Base-by-base conservation (phyloP, 1,139 yeast genomes). In the Pichia sp. region DNA sequence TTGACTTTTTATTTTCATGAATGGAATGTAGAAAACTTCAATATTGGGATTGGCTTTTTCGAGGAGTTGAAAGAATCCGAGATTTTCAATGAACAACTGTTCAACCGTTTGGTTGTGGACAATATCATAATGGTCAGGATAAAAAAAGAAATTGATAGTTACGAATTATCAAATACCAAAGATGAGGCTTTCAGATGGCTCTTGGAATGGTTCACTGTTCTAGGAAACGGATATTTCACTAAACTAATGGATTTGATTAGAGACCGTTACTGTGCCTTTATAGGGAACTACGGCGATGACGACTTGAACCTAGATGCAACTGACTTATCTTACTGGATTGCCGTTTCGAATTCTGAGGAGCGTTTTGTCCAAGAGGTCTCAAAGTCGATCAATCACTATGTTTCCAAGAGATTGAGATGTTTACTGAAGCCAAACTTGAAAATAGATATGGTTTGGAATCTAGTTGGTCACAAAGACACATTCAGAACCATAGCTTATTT, bases 161-260 rank as follows among this genome's bases (percentile, higher is more conserved):
- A 6, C n/a, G 26, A 23, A n/a, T 34, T 31, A 31, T 8, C 33
- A 31, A 7, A 16, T 16, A 11, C 11, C 11, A 11, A 11, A 31
- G 11, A 36, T 27, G 55, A 53, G 2, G 71, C 72, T 4, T 66
- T 65, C 43, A 45, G 52, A 6, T 72, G 75, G 75, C 51, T 72
- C 1, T 61, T 67, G 45, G 77, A 73, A 27, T 73, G 77, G 77
- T 48, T 72, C 36, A 64, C 40, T 3, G 37, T 55, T 1, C 33
- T 52, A 16, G 28, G 26, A 26, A 53, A 49, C 6, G 33, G 39
- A 11, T 34, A 57, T 39, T 46, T 58, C 3, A 56, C 55, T 4
- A 48, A 45, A n/a, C 45, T 71, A 1, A 44, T 61, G 27, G 50
- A 48, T 2, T 56, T 49, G 3, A 59, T 72, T 26, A 47, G 57